Percentiles rank a stretch among this genome's conserved stretches.
Evolutionary conservation across 2,329 filamentous ascomycete genomes (phyloP).

Genomic region (Botrytis byssoidea): DNA sequence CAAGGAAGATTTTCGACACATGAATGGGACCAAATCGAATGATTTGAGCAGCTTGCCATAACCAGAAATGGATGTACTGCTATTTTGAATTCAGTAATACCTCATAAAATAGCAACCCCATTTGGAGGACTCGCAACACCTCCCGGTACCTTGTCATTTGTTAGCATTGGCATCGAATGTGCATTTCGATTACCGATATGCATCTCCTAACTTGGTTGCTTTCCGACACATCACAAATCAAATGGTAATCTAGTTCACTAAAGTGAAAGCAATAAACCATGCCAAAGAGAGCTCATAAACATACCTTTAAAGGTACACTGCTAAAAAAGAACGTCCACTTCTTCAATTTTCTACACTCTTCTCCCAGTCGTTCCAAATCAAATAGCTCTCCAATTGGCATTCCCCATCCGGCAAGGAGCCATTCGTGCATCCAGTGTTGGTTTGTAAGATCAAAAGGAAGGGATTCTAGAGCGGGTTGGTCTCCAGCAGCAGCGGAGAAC

Average conservation of each 20-base stretch:
- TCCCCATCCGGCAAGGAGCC: conserved; percentile 50
- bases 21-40: background rate
- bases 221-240: background rate
- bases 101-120: conserved; percentile 36
- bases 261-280: background rate
- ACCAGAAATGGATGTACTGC: background rate
- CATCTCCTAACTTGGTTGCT: background rate
- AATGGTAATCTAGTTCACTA: background rate
- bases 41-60: too few species aligned
- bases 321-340: conserved; percentile 63
- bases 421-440: conserved; percentile 40
- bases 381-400: conserved; percentile 52
- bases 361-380: conserved; percentile 46
- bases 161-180: background rate
- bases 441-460: conserved; percentile 37
- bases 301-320: conserved; percentile 57
- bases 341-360: conserved; percentile 51
- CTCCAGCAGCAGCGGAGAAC: conserved; percentile 47
- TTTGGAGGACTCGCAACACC: conserved; percentile 36
- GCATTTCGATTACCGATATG: background rate
- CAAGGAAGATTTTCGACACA: too few species aligned
- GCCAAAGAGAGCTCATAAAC: background rate
- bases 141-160: conserved; percentile 28
- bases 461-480: conserved; percentile 47
- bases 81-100: too few species aligned